These are phyloP conservation scores for Claviceps maximensis DNA, from an alignment of 2,329 filamentous ascomycete species.

Conservation along the genomic window DNA sequence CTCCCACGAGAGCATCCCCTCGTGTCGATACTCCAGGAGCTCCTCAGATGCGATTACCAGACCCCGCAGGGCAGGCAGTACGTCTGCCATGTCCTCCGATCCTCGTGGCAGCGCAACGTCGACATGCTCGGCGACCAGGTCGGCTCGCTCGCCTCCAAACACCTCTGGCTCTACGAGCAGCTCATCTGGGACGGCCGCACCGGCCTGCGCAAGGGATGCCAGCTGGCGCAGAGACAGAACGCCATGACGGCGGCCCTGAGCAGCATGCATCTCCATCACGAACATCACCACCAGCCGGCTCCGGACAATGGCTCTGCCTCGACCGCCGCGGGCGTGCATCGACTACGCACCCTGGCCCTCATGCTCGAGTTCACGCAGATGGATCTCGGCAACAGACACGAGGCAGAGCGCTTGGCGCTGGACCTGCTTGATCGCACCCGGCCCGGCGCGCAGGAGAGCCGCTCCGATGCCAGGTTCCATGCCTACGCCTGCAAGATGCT, in stretches of 20 bases:
- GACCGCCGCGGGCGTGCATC: slow-evolving; percentile 11
- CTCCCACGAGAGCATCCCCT: slow-evolving; percentile 21
- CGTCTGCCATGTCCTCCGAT: slow-evolving; percentile 20
- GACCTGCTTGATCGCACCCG: slow-evolving; percentile 16
- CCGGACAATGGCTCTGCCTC: neutral
- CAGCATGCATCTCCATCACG: slow-evolving; percentile 10
- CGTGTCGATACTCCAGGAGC: slow-evolving; percentile 19
- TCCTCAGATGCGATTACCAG: slow-evolving; percentile 19
- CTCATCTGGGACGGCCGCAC: slow-evolving; percentile 26
- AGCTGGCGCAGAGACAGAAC: slow-evolving; percentile 15
- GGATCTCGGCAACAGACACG: slow-evolving; percentile 20
- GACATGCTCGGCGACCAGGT: slow-evolving; percentile 20
- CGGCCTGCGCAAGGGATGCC: slow-evolving; percentile 19
- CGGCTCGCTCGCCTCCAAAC: slow-evolving; percentile 15
- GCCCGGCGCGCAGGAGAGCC: slow-evolving; percentile 8
- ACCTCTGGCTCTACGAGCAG: slow-evolving; percentile 26
- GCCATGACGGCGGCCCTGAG: slow-evolving; percentile 20
- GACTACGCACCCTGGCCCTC: slow-evolving; percentile 20
- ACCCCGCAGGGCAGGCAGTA: slow-evolving; percentile 18
- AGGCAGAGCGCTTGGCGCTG: slow-evolving; percentile 19
- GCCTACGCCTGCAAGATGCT: slow-evolving; percentile 26
- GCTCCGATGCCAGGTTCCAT: slow-evolving; percentile 22
- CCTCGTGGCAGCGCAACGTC: slow-evolving; percentile 25
- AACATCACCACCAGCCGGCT: neutral
- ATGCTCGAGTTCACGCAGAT: slow-evolving; percentile 25